Evolutionary conservation across 176 grass and related monocot genomes (phyloP).

Genomic region (Pontederia crassipes): DNA sequence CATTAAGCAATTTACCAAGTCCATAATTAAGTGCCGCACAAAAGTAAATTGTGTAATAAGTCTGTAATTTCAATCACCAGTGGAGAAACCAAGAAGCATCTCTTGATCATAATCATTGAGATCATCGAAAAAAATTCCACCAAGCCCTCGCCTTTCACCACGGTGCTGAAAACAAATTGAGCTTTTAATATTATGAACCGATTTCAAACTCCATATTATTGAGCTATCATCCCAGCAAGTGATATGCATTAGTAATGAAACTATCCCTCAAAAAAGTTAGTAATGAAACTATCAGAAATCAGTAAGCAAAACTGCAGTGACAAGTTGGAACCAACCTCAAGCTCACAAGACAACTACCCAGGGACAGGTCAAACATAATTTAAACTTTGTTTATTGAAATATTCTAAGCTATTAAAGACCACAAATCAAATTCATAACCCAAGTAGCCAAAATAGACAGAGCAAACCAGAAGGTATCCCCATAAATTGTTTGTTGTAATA

Average conservation of each 20-base stretch:
- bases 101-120: constrained; percentile 93
- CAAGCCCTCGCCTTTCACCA: constrained; percentile 70
- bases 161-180: constrained; percentile 58
- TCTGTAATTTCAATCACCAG: constrained; percentile 36
- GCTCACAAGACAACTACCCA: too few relatives aligned
- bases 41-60: not conserved
- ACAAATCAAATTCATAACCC: too few relatives aligned
- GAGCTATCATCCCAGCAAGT: not conserved
- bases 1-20: not conserved
- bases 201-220: too few relatives aligned
- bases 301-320: too few relatives aligned
- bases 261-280: not conserved
- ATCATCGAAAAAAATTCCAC: constrained; percentile 99
- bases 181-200: not conserved
- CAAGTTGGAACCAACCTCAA: too few relatives aligned
- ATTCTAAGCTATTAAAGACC: too few relatives aligned
- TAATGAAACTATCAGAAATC: not conserved
- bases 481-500: not conserved
- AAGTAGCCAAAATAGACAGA: too few relatives aligned
- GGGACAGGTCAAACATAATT: too few relatives aligned
- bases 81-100: constrained; percentile 85
- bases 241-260: not conserved
- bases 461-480: too few relatives aligned
- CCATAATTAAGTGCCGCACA: not conserved
- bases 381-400: too few relatives aligned